Evolutionary conservation across 1,284 basidiomycete genomes (phyloP), one percentile per base, ranked within the genome.

Genomic region (Wallemia mellicola): DNA sequence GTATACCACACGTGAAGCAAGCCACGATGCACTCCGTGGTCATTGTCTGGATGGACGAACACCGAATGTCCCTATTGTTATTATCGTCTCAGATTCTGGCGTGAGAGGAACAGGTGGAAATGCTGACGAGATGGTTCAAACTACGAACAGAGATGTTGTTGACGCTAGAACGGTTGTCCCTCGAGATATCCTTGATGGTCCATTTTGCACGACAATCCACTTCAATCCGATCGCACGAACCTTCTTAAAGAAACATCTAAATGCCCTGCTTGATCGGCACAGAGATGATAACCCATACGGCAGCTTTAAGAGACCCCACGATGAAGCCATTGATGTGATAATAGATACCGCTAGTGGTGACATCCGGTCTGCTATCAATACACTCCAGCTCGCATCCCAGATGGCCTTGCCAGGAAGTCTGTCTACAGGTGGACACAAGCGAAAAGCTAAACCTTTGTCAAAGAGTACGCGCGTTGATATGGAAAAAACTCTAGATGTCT

Each of bases 201-300:
- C 79, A 0, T 81, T 76, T 62, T 81, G 84, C 58, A 78, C 78
- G 11, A 77, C 85, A 64, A 80, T 94, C 59, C 73, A 74, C 83
- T 87, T 95, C 71, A 87, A 94, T 62, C 82, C 89, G 0, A 80
- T 98, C 54, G 88, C 92, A 0, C 76, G 80, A 0, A 95, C 89
- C 0, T 76, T 89, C 61, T 76, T 95, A 69, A 76, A 75, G 32
- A 83, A 82, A 64, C 87, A 86, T 0, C 73, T 98, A 0, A 78
- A 81, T 63, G 69, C 73, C 0, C 72, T 91, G 22, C 66, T 89
- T 0, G 67, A 73, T 19, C 68, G 65, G 56, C 73, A 80, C 68
- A 75, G 76, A 65, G 58, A 61, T 62, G 38, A 63, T 64, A 38
- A 59, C 38, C 38, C 48, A 24, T 60, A 62, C 60, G 62, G 26